Evolutionary conservation across 2,329 filamentous ascomycete species (phyloP).

Genomic region (Penicillium fuscoglaucum): DNA sequence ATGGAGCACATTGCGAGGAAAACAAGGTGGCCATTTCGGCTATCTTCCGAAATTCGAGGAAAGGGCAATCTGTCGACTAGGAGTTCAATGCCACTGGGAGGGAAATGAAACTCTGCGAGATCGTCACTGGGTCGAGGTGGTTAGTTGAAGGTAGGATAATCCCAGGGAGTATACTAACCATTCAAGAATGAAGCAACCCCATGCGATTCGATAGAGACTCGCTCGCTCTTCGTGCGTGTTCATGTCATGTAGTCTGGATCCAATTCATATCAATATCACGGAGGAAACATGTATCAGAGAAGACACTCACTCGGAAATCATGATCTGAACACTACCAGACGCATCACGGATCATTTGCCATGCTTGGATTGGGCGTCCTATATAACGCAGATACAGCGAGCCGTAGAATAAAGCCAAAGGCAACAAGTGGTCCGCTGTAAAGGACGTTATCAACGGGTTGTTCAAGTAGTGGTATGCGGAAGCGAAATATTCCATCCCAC

Average conservation of each 20-base stretch:
- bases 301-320: slow-evolving; percentile 14
- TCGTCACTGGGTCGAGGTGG: slow-evolving; percentile 12
- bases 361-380: slow-evolving; percentile 18
- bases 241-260: slow-evolving; percentile 13
- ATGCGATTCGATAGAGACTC: slow-evolving; percentile 15
- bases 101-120: slow-evolving; percentile 21
- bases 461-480: slow-evolving; percentile 16
- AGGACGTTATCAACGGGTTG: slow-evolving; percentile 1
- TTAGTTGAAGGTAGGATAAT: background rate
- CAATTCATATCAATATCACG: background rate
- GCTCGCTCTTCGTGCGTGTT: slow-evolving; percentile 8
- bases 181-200: slow-evolving; percentile 23
- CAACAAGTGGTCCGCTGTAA: slow-evolving; percentile 9
- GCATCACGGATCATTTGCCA: slow-evolving; percentile 16
- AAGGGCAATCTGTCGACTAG: slow-evolving; percentile 19
- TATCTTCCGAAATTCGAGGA: slow-evolving; percentile 15
- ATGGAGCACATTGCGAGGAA: slow-evolving; percentile 24
- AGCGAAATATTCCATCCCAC: slow-evolving; percentile 19
- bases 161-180: slow-evolving; percentile 1
- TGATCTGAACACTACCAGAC: slow-evolving; percentile 14
- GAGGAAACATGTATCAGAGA: background rate
- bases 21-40: slow-evolving; percentile 9
- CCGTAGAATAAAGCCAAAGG: slow-evolving; percentile 19
- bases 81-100: slow-evolving; percentile 18
- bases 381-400: slow-evolving; percentile 22